Evolutionary conservation across 75 land plant genomes (phyloP).

Genomic region (Pinus tabuliformis): DNA sequence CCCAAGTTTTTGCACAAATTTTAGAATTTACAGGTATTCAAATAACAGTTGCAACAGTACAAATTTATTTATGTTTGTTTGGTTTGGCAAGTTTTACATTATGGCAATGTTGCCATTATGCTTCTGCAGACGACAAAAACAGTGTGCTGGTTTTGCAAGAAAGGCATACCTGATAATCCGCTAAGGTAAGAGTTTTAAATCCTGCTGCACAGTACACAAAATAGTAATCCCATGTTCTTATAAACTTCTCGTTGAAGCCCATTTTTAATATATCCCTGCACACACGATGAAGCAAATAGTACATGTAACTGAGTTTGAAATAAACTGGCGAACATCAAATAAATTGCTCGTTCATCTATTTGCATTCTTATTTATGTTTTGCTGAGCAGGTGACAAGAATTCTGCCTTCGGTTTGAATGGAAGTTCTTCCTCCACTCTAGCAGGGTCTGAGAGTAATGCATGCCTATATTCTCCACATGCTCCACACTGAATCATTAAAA

Average conservation of each 20-base stretch:
- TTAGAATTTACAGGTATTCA: not conserved
- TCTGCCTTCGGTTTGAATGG: conserved; percentile 53
- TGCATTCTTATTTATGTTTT: not conserved
- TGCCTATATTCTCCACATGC: conserved; percentile 92
- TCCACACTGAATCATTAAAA: conserved; percentile 60
- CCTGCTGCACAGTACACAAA: conserved; percentile 93
- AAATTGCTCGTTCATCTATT: not conserved
- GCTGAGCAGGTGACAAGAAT: not conserved
- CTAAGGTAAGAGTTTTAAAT: conserved; percentile 69
- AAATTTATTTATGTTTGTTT: too few relatives aligned
- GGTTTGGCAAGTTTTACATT: not conserved
- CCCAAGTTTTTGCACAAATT: not conserved
- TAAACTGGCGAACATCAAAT: not conserved
- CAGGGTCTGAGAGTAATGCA: conserved; percentile 83
- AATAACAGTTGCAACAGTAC: not conserved
- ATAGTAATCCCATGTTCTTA: conserved; percentile 93
- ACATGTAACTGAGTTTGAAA: not conserved
- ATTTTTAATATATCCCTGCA: conserved; percentile 59
- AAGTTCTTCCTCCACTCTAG: conserved; percentile 75
- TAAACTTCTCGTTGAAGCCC: conserved; percentile 82
- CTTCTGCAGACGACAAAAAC: too few relatives aligned
- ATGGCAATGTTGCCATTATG: not conserved
- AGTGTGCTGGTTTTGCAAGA: too few relatives aligned
- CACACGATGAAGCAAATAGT: not conserved
- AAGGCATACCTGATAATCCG: conserved; percentile 64